These are phyloP conservation scores for Fusarium sp. DNA, from an alignment of 2,329 filamentous ascomycete genomes.

Conservation along the genomic window DNA sequence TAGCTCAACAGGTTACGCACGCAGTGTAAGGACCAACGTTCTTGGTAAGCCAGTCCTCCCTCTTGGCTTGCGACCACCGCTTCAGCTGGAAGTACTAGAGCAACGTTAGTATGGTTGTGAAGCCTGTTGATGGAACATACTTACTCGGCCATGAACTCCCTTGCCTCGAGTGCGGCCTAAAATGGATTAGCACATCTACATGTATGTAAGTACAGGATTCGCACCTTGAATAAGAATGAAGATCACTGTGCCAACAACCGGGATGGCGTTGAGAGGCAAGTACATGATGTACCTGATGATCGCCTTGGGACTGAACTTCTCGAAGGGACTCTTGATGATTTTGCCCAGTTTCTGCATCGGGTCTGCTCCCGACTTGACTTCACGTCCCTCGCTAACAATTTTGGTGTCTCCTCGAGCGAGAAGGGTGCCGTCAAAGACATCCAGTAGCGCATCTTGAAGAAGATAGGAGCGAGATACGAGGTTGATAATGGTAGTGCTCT, in stretches of 20 bases:
- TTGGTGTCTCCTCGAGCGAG: constrained; percentile 61
- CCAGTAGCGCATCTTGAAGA: constrained; percentile 82
- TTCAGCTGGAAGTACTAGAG: constrained; percentile 90
- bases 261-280: constrained; percentile 92
- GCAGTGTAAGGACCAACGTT: constrained; percentile 82
- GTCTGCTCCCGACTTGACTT: constrained; percentile 72
- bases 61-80: constrained; percentile 75
- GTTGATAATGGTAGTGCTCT: constrained; percentile 69
- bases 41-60: constrained; percentile 74
- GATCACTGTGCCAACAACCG: constrained; percentile 82
- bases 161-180: constrained; percentile 61
- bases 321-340: constrained; percentile 67
- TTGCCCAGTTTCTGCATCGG: constrained; percentile 68
- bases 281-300: constrained; percentile 85
- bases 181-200: constrained; percentile 4
- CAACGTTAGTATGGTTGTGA: constrained; percentile 5
- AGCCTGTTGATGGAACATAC: constrained; percentile 37
- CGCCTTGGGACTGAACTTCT: constrained; percentile 67
- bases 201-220: not conserved
- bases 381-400: constrained; percentile 79
- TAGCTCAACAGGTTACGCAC: constrained; percentile 62
- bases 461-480: constrained; percentile 75
- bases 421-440: constrained; percentile 86
- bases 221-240: constrained; percentile 82
- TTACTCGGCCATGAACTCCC: constrained; percentile 64